Conservation (phyloP, 768 basidiomycete genomes). For the Boletus reticuloceps region DNA sequence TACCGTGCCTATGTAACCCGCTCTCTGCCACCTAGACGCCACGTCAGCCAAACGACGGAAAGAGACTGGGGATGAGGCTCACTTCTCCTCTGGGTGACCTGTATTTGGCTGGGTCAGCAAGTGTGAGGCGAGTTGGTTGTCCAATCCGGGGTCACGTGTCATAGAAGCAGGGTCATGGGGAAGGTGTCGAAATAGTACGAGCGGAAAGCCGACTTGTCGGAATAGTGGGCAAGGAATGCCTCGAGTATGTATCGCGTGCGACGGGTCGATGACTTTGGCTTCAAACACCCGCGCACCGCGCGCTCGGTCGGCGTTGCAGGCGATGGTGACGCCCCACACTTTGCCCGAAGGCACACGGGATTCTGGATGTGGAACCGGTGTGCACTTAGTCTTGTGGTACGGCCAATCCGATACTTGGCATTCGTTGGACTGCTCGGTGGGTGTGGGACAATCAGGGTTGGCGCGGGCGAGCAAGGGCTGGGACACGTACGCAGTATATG, state of each 20-base stretch:
- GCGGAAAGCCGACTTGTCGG: conserved; percentile 27
- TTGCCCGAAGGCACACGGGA: neutral
- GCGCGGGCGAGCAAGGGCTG: neutral
- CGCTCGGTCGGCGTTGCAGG: conserved; percentile 25
- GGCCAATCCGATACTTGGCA: conserved; percentile 28
- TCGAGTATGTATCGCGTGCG: conserved; percentile 25
- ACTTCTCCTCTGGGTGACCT: conserved; percentile 26
- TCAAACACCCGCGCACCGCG: conserved; percentile 23
- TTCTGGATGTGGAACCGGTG: neutral
- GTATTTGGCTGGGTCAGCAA: conserved; percentile 28
- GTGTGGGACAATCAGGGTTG: too few relatives aligned
- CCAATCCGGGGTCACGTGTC: conserved; percentile 21
- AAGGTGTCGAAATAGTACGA: conserved; percentile 29
- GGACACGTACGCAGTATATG: conserved; percentile 23
- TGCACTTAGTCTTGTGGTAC: conserved; percentile 16
- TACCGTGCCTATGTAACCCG: conserved; percentile 28
- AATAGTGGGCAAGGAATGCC: conserved; percentile 28
- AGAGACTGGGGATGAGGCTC: neutral
- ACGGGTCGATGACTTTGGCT: conserved; percentile 15
- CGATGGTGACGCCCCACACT: conserved; percentile 18
- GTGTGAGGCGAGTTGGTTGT: conserved; percentile 31
- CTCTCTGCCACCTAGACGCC: conserved; percentile 20
- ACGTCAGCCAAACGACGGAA: neutral
- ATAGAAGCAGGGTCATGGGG: conserved; percentile 15
- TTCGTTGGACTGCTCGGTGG: conserved; percentile 16